Conservation (phyloP, 164 flowering plant genomes). For the Houttuynia cordata region DNA sequence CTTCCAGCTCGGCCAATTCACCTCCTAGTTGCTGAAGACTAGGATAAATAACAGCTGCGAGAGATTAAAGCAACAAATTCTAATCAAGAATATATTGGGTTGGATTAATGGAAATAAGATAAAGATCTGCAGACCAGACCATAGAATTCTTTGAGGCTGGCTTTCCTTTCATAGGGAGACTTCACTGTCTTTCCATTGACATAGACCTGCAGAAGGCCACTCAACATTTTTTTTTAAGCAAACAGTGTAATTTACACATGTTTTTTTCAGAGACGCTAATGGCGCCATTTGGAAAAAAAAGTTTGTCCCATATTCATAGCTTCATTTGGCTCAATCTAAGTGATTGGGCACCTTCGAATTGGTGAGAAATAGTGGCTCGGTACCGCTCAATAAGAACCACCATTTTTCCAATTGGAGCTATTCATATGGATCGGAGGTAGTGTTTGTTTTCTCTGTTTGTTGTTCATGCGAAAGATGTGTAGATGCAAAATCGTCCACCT, state of each 20-base stretch:
- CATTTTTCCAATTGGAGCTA: too few species aligned
- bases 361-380: too few species aligned
- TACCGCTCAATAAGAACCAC: too few species aligned
- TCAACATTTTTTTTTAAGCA: too few species aligned
- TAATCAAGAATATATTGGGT: not conserved
- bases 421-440: too few species aligned
- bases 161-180: constrained; percentile 7
- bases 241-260: too few species aligned
- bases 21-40: constrained; percentile 68
- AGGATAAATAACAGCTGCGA: constrained; percentile 71
- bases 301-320: too few species aligned
- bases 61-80: not conserved
- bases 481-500: constrained; percentile 26
- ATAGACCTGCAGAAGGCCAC: constrained; percentile 4
- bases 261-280: too few species aligned
- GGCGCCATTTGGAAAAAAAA: too few species aligned
- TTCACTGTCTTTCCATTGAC: constrained; percentile 4
- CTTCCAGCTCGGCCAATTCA: constrained; percentile 28
- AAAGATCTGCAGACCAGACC: not conserved
- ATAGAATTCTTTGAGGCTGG: constrained; percentile 2
- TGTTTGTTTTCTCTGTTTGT: not conserved
- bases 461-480: not conserved
- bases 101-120: not conserved
- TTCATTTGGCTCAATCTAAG: too few species aligned
- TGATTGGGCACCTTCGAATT: too few species aligned